Conservation (phyloP, 169 alveolate genomes). For the Plasmodium sp. region DNA sequence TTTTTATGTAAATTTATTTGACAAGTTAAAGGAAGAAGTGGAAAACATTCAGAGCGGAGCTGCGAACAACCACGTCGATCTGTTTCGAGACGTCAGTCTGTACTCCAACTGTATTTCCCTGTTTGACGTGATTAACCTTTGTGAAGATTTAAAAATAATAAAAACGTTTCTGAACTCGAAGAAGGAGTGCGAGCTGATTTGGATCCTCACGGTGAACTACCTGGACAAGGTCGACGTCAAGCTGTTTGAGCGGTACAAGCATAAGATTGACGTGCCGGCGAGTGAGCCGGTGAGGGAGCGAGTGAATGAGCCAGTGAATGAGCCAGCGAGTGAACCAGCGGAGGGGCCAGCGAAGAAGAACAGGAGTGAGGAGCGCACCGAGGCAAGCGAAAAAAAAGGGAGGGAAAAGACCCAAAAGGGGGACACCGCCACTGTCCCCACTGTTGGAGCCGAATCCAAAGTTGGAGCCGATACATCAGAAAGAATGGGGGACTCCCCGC, state of each 20-base stretch:
- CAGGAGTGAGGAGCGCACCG: neutral
- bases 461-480: neutral
- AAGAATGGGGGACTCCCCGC: neutral
- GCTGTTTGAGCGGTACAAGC: slow-evolving; percentile 32
- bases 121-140: slow-evolving; percentile 40
- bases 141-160: slow-evolving; percentile 57
- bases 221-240: slow-evolving; percentile 23
- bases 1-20: slow-evolving; percentile 55
- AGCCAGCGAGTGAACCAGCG: neutral
- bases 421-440: neutral
- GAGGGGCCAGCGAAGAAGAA: neutral
- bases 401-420: neutral
- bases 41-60: slow-evolving; percentile 34
- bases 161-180: slow-evolving; percentile 47
- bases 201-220: slow-evolving; percentile 62
- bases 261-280: slow-evolving; percentile 26
- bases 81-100: slow-evolving; percentile 30
- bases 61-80: neutral
- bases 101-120: slow-evolving; percentile 44
- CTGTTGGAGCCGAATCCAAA: neutral
- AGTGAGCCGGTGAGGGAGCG: neutral
- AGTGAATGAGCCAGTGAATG: neutral
- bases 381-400: neutral
- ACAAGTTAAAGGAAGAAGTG: slow-evolving; percentile 54
- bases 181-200: slow-evolving; percentile 57